Evolutionary conservation across 2,329 filamentous ascomycete genomes (phyloP).

Genomic region (Epichloe bromicola): DNA sequence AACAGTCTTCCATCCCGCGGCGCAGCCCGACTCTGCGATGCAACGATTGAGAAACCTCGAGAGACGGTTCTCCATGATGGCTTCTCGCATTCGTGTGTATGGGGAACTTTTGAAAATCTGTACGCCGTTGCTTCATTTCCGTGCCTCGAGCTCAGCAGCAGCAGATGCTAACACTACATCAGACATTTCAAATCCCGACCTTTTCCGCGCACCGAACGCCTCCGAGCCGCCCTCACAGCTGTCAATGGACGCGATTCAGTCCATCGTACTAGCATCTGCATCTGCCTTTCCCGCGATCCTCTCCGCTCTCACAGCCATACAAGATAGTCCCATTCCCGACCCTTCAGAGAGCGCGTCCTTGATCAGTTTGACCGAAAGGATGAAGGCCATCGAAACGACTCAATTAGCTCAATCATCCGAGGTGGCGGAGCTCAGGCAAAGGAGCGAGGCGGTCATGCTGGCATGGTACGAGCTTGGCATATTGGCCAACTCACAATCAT

Average conservation of each 20-base stretch:
- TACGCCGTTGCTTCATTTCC: constrained; percentile 21
- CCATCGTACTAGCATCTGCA: constrained; percentile 43
- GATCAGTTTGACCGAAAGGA: constrained; percentile 44
- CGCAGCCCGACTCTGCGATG: constrained; percentile 27
- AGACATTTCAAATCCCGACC: constrained; percentile 42
- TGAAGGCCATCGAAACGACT: constrained; percentile 45
- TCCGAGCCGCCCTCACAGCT: constrained; percentile 39
- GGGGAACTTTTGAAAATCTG: constrained; percentile 47
- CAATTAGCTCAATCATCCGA: constrained; percentile 50
- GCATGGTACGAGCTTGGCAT: constrained; percentile 65
- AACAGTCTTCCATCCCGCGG: constrained; percentile 16
- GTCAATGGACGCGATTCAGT: constrained; percentile 34
- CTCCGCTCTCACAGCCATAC: constrained; percentile 43
- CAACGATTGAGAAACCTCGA: constrained; percentile 38
- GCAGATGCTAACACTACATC: background rate
- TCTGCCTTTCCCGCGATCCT: constrained; percentile 41
- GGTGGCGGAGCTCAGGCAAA: constrained; percentile 48
- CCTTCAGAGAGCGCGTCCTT: constrained; percentile 41
- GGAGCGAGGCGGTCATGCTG: constrained; percentile 49
- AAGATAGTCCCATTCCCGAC: constrained; percentile 44
- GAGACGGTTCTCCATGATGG: constrained; percentile 35
- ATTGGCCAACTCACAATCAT: constrained; percentile 52
- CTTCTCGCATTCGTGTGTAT: constrained; percentile 41
- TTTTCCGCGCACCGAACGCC: constrained; percentile 36
- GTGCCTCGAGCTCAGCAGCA: background rate